Conservation (phyloP, 805 yeast genomes). For the Yarrowia sp. region DNA sequence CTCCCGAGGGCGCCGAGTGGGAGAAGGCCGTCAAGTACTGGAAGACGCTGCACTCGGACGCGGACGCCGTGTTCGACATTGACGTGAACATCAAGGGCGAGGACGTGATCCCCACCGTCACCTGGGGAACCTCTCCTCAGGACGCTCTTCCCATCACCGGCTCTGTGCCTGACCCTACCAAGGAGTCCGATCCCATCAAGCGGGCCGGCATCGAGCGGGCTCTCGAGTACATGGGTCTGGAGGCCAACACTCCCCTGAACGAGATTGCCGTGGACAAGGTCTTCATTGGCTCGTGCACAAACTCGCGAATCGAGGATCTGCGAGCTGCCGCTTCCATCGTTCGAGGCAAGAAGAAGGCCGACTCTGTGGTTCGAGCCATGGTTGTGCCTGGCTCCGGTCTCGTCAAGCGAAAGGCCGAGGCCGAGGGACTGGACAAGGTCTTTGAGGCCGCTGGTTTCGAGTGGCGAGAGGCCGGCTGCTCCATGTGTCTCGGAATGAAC, state of each 20-base stretch:
- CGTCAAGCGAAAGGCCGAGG: conserved; percentile 91
- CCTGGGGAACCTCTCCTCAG: conserved; percentile 99
- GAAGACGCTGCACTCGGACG: conserved; percentile 86
- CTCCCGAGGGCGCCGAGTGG: conserved; percentile 95
- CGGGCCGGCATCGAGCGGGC: conserved; percentile 90
- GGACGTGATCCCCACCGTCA: conserved; percentile 93
- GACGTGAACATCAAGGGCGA: conserved; percentile 81
- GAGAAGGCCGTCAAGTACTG: conserved; percentile 92
- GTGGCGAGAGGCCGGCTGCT: conserved; percentile 99
- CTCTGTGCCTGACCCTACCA: conserved; percentile 87
- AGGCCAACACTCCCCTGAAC: conserved; percentile 77
- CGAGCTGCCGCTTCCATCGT: conserved; percentile 95
- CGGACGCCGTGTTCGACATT: conserved; percentile 86
- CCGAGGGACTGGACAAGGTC: conserved; percentile 90
- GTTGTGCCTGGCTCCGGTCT: conserved; percentile 98
- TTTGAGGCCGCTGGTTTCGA: conserved; percentile 93
- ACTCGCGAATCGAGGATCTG: conserved; percentile 95
- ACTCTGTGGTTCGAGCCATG: conserved; percentile 77
- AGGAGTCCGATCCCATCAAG: conserved; percentile 65
- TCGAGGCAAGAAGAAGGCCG: conserved; percentile 86
- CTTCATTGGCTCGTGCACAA: conserved; percentile 97
- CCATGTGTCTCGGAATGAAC: conserved; percentile 99
- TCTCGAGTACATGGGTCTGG: conserved; percentile 87
- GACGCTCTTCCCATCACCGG: conserved; percentile 96
- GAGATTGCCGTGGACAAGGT: conserved; percentile 88